phyloP scores from a whole-genome alignment of 371 early-diverging fungal species.

The Mortierella sp. region DNA sequence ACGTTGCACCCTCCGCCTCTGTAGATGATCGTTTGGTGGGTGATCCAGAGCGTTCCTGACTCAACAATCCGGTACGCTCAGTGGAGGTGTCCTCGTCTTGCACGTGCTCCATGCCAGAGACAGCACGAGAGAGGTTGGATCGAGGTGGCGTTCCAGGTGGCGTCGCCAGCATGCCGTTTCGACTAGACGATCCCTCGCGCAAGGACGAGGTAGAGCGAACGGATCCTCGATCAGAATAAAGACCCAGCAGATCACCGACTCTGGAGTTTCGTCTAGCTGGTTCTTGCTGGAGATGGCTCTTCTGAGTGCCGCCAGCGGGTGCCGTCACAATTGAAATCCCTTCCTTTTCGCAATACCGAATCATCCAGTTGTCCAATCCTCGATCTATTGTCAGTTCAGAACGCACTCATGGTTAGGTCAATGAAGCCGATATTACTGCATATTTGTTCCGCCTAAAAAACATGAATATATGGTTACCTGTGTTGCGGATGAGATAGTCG shows the following conservation, averaged over 20 bases:
- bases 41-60: slow-evolving; percentile 11
- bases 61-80: neutral
- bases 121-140: slow-evolving; percentile 21
- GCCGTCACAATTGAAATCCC: slow-evolving; percentile 48
- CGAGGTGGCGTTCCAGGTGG: slow-evolving; percentile 38
- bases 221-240: slow-evolving; percentile 22
- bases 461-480: slow-evolving; percentile 67
- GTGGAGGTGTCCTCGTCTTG: slow-evolving; percentile 14
- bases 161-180: slow-evolving; percentile 26
- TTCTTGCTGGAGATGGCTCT: slow-evolving; percentile 32
- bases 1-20: neutral
- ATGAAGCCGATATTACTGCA: too few species aligned
- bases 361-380: slow-evolving; percentile 94
- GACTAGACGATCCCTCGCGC: slow-evolving; percentile 22
- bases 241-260: slow-evolving; percentile 34
- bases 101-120: slow-evolving; percentile 19
- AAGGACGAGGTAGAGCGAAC: slow-evolving; percentile 24
- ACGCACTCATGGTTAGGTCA: neutral
- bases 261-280: slow-evolving; percentile 39
- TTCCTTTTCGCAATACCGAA: slow-evolving; percentile 70
- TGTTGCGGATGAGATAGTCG: slow-evolving; percentile 93
- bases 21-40: slow-evolving; percentile 3
- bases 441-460: neutral
- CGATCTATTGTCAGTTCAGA: slow-evolving; percentile 66
- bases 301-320: slow-evolving; percentile 18